Evolutionary conservation across 2,329 filamentous ascomycete genomes (phyloP).

Genomic region (Colletotrichum sp.): DNA sequence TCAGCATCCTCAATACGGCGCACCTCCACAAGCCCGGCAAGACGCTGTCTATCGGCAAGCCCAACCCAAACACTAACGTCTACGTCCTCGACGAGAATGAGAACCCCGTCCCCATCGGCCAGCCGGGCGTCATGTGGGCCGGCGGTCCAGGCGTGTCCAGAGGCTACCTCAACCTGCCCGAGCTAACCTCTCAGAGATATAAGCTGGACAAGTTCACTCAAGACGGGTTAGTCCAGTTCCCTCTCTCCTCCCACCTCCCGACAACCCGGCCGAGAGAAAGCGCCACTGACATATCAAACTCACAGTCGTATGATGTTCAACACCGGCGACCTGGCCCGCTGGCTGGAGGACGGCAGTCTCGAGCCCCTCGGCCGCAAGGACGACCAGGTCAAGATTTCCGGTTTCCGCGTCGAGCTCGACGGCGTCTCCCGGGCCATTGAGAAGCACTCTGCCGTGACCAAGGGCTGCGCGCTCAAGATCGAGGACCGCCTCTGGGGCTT

Average conservation of each 20-base stretch:
- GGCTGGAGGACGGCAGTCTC: slow-evolving; percentile 57
- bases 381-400: slow-evolving; percentile 64
- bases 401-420: slow-evolving; percentile 66
- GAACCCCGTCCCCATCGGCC: slow-evolving; percentile 50
- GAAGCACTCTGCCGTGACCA: slow-evolving; percentile 48
- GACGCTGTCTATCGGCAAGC: slow-evolving; percentile 57
- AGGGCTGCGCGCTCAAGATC: slow-evolving; percentile 53
- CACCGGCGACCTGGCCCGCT: slow-evolving; percentile 63
- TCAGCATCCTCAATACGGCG: slow-evolving; percentile 62
- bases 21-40: slow-evolving; percentile 35
- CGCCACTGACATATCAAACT: not conserved
- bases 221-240: slow-evolving; percentile 47
- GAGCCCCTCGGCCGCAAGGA: slow-evolving; percentile 63
- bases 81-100: slow-evolving; percentile 55
- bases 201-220: slow-evolving; percentile 54
- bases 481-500: slow-evolving; percentile 56
- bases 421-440: slow-evolving; percentile 58
- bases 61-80: slow-evolving; percentile 61
- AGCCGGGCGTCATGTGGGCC: slow-evolving; percentile 61
- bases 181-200: slow-evolving; percentile 55
- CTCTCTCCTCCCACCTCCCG: not conserved
- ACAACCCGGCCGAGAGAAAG: not conserved
- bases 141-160: slow-evolving; percentile 59
- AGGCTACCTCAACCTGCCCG: slow-evolving; percentile 60
- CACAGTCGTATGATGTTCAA: slow-evolving; percentile 59